Evolutionary conservation across 2,329 filamentous ascomycete species (phyloP), one percentile per base, ranked within the genome.

Genomic region (Cercospora zeina): DNA sequence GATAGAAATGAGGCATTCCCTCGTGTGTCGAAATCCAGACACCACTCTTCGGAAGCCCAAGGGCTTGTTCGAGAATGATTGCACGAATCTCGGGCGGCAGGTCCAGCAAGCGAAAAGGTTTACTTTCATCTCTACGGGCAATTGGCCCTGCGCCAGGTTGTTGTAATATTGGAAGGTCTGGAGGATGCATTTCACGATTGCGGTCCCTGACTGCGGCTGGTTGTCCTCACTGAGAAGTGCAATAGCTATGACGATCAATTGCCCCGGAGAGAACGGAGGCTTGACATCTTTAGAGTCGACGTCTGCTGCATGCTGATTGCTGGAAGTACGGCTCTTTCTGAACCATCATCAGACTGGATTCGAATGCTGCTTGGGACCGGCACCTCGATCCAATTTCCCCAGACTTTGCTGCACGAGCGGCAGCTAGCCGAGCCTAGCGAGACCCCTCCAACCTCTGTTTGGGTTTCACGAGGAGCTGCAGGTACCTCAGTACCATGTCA

Each of bases 381-480:
- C 49, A 53, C 8, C 16, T 19, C n/a, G n/a, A 31, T 31, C 31
- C 49, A 53, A 53, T 53, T 53, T 53, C 49, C 49, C 49, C 49
- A 53, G 49, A 53, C 49, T 53, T 53, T 34, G 16, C 49, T 53
- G 49, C 49, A 53, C 14, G 49, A 49, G 30, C 49, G 27, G 49
- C 49, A 34, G 49, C 49, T 31, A 31, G 49, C 49, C 49, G 49
- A 27, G 49, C 49, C 31, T 33, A 53, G 49, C 49, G 49, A 19
- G 49, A 56, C 54, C 54, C 54, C 54, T 56, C 54, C n/a, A n/a
- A n/a, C n/a, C n/a, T n/a, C 4, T 56, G 45, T 27, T 9, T 34
- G 54, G 37, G 54, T 56, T 33, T 51, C 56, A 24, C 45, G 11
- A 14, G 27, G 49, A 33, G 49, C 19, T 37, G 45, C 47, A 51